Evolutionary conservation across 208 protist species (phyloP), one percentile per base, ranked within the genome.

Genomic region (Wallacemonas sp.): DNA sequence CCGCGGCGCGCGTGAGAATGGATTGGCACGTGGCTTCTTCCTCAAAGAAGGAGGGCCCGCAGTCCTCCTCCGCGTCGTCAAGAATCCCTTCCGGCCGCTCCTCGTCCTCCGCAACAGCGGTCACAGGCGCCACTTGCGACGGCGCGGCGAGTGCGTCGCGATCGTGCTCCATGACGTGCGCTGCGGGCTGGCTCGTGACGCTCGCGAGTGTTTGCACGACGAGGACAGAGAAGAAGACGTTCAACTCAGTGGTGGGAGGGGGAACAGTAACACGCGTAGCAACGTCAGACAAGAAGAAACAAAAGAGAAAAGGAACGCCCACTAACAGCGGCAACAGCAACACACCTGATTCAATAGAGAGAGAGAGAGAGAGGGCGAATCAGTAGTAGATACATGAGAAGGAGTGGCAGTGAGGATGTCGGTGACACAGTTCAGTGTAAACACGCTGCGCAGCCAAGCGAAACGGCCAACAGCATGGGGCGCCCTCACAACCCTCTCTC

Each of bases 41-140:
- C 41, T 92, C 89, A 69, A 95, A 95, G 57, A 87, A 91, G 19
- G 84, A 79, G 4, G 82, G 89, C 10, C 75, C 84, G 32, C 60
- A 81, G 36, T 64, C 77, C 13, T 88, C 79, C 3, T 75, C 78
- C 24, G n/a, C 76, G 3, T 67, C 69, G 3, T 50, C 58, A 21
- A 75, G n/a, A n/a, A n/a, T n/a, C n/a, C n/a, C n/a, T n/a, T n/a
- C n/a, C n/a, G n/a, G n/a, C n/a, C n/a, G n/a, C n/a, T n/a, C n/a
- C n/a, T n/a, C n/a, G n/a, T n/a, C 24, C 10, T 66, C 41, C n/a
- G 48, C 46, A 2, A 1, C 61, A 30, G 44, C 55, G 1, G 6
- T 27, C 10, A 44, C 34, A 41, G 38, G 10, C 42, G 34, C 5
- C 45, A 19, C 33, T 8, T 24, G 38, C 44, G 26, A 37, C 44